A percentile compares a stretch with the other conserved stretches of the same genome.
These are phyloP conservation scores for Pyrrhoderma noxium DNA, from an alignment of 1,284 basidiomycete species.

Conservation along the genomic window DNA sequence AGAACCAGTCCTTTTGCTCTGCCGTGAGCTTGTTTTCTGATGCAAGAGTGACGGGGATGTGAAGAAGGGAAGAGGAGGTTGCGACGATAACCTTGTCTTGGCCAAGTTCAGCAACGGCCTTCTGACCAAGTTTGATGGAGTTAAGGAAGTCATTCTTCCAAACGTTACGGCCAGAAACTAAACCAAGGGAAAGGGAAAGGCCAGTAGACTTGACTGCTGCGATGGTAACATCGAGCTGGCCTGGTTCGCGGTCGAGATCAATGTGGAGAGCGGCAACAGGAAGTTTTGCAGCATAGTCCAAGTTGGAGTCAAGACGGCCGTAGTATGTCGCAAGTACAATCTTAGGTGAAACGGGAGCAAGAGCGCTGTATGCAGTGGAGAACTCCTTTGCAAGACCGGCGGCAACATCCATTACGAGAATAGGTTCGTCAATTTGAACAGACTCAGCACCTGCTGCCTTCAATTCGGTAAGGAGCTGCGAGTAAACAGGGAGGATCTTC, in stretches of 20 bases:
- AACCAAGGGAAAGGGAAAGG: conserved; percentile 86
- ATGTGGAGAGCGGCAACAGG: conserved; percentile 94
- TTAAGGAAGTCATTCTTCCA: conserved; percentile 97
- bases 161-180: conserved; percentile 98
- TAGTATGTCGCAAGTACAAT: conserved; percentile 96
- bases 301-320: conserved; percentile 89
- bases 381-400: conserved; percentile 78
- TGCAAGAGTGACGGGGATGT: conserved; percentile 94
- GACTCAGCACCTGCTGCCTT: conserved; percentile 89
- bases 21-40: conserved; percentile 89
- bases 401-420: conserved; percentile 90
- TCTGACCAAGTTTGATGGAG: conserved; percentile 79
- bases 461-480: conserved; percentile 85
- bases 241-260: conserved; percentile 91
- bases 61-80: conserved; percentile 96
- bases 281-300: conserved; percentile 87
- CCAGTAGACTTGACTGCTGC: conserved; percentile 78
- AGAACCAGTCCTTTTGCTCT: conserved; percentile 97
- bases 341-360: conserved; percentile 81
- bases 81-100: conserved; percentile 87
- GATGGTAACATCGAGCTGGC: conserved; percentile 82
- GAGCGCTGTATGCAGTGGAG: conserved; percentile 74
- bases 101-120: conserved; percentile 78
- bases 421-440: conserved; percentile 97
- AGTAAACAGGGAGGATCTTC: conserved; percentile 90